Base-by-base conservation (phyloP, 2,329 filamentous ascomycete genomes). In the Trematosphaeria pertusa region DNA sequence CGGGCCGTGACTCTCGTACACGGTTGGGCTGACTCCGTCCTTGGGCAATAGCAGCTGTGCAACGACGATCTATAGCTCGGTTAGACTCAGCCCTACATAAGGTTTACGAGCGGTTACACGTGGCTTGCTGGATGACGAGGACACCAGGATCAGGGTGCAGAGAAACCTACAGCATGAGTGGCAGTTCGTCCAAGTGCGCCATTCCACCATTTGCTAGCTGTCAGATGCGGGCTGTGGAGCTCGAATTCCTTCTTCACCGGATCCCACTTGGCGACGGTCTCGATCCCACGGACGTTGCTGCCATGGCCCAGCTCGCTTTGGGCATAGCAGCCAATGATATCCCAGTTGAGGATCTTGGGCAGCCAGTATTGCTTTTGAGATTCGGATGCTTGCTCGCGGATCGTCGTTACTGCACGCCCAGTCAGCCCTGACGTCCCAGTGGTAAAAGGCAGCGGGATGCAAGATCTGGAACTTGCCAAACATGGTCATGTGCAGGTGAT, bases 201-300 rank as follows among this genome's bases (percentile, higher is more conserved):
- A 59, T 81, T 81, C 78, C 79, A 81, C 78, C 77, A 81, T 62
- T 81, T 81, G 54, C 75, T 79, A 2, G 79, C 75, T 1, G 78
- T 81, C 15, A 81, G 59, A 19, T 75, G 76, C 9, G 79, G 79
- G 50, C 77, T 80, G 59, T 81, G 77, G 11, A 81, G 67, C 22
- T 77, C 65, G 47, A 81, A 81, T 24, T 78, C 72, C 48, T 76
- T 75, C 5, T 64, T 67, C 19, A 66, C 56, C 1, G 67, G 65
- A 54, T 80, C 73, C 75, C 76, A 81, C 22, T 65, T 73, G 1
- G 78, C 78, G 36, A 74, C 63, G 11, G 75, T 75, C 50, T 81
- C 78, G 10, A 81, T 54, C 0, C 78, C 78, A 37, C 74, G 69
- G 9, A 81, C 78, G 50, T 81, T 81, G 43, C 77, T 80, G 0